Percentiles rank a stretch among this genome's conserved stretches.
Conservation (phyloP, 352 stramenopile genomes). For the Chrysophaeum taylorii region DNA sequence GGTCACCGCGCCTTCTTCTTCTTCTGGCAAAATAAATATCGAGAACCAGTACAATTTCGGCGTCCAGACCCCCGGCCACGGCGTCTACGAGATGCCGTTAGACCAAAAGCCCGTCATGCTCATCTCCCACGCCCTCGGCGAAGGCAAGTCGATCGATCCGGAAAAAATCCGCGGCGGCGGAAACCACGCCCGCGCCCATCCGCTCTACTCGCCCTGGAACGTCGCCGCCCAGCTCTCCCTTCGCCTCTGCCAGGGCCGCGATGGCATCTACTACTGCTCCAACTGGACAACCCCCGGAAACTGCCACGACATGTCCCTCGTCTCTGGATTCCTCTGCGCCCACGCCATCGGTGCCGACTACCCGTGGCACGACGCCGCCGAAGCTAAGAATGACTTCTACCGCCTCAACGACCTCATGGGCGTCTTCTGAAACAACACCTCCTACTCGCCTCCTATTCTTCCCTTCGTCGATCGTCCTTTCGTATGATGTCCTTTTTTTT, state of each 20-base stretch:
- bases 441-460: no score
- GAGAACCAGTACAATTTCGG: conserved; percentile 45
- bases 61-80: conserved; percentile 35
- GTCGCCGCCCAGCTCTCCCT: conserved; percentile 38
- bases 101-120: conserved; percentile 42
- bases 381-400: conserved; percentile 39
- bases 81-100: conserved; percentile 36
- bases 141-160: conserved; percentile 35
- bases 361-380: conserved; percentile 32
- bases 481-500: no score
- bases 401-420: conserved; percentile 39
- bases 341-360: conserved; percentile 36
- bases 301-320: conserved; percentile 42
- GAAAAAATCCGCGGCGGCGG: conserved; percentile 28
- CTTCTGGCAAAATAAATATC: conserved; percentile 32
- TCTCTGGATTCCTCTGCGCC: conserved; percentile 34
- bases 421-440: conserved; percentile 28
- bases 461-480: no score
- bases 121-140: conserved; percentile 38
- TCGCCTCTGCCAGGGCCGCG: conserved; percentile 32
- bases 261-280: conserved; percentile 33
- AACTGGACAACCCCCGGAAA: conserved; percentile 43
- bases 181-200: conserved; percentile 38
- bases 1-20: conserved; percentile 26
- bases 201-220: conserved; percentile 39